These are phyloP conservation scores for Chondrus crispus DNA, from an alignment of 23 red algal genomes.

Conservation along the genomic window DNA sequence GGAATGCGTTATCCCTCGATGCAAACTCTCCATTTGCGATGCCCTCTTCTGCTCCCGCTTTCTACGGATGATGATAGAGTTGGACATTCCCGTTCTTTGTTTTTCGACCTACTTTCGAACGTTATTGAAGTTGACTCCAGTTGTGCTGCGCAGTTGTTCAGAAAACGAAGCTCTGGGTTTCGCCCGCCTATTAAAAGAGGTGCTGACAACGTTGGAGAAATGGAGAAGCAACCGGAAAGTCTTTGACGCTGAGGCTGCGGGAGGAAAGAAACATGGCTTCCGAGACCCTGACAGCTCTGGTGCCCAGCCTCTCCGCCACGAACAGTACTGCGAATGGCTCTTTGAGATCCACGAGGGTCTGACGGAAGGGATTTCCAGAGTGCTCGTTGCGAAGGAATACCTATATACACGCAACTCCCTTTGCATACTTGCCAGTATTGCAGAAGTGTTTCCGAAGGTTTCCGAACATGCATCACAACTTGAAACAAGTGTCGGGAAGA, in stretches of 20 bases:
- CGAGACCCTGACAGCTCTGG: background rate
- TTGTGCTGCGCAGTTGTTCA: conserved; percentile 23
- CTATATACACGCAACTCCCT: conserved; percentile 30
- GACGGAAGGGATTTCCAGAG: background rate
- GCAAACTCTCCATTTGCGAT: conserved; percentile 26
- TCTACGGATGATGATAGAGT: conserved; percentile 12
- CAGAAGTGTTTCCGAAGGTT: conserved; percentile 44
- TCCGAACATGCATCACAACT: conserved; percentile 39
- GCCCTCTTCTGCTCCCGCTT: conserved; percentile 51
- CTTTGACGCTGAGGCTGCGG: background rate
- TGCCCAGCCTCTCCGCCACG: conserved; percentile 16
- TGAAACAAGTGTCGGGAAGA: background rate
- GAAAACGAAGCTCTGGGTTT: conserved; percentile 46
- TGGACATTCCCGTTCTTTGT: conserved; percentile 41
- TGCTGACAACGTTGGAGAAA: conserved; percentile 33
- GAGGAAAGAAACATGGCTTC: background rate
- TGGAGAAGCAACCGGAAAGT: conserved; percentile 49
- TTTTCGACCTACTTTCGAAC: conserved; percentile 21
- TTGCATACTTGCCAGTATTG: conserved; percentile 15
- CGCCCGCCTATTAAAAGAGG: conserved; percentile 19
- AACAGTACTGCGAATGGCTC: conserved; percentile 50
- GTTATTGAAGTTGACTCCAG: conserved; percentile 19
- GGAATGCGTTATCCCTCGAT: conserved; percentile 38
- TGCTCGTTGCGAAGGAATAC: conserved; percentile 20
- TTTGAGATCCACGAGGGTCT: conserved; percentile 47